Conservation (phyloP, 2,329 filamentous ascomycete genomes). For the Monilinia vaccinii-corymbosi region DNA sequence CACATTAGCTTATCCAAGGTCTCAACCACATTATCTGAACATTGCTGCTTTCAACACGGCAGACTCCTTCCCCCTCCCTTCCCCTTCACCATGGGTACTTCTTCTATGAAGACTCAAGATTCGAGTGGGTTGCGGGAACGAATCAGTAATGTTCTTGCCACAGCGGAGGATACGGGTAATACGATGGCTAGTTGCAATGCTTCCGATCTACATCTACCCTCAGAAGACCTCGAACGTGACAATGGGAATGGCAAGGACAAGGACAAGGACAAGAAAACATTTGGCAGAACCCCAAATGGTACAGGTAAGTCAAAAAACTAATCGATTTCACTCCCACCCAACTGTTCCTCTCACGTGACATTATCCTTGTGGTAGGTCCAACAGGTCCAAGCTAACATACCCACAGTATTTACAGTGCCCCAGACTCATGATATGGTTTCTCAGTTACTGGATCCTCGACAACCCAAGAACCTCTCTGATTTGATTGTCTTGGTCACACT, state of each 20-base stretch:
- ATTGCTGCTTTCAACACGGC: conserved; percentile 10
- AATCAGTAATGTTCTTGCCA: conserved; percentile 4
- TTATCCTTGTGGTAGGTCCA: neutral
- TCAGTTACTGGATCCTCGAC: conserved; percentile 84
- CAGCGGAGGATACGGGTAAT: conserved; percentile 8
- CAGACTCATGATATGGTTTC: conserved; percentile 99
- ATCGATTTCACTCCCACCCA: neutral
- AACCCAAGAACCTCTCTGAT: conserved; percentile 93
- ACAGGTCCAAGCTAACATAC: neutral
- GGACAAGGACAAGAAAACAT: conserved; percentile 61
- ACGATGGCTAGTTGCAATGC: conserved; percentile 7
- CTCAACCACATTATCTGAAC: neutral
- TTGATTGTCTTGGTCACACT: conserved; percentile 70
- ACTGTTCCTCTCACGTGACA: neutral
- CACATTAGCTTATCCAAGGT: neutral
- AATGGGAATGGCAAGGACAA: too few relatives aligned
- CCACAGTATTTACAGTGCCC: conserved; percentile 83
- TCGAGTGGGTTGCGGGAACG: conserved; percentile 25
- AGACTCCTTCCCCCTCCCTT: too few relatives aligned
- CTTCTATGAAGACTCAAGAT: neutral
- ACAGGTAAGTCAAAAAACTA: conserved; percentile 59
- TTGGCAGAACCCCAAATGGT: conserved; percentile 82
- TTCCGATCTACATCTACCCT: conserved; percentile 13
- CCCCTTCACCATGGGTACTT: conserved; percentile 15
- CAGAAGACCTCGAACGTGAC: conserved; percentile 26